These are phyloP conservation scores for Botrytis fabae DNA, from an alignment of 2,329 filamentous ascomycete genomes.

Conservation along the genomic window DNA sequence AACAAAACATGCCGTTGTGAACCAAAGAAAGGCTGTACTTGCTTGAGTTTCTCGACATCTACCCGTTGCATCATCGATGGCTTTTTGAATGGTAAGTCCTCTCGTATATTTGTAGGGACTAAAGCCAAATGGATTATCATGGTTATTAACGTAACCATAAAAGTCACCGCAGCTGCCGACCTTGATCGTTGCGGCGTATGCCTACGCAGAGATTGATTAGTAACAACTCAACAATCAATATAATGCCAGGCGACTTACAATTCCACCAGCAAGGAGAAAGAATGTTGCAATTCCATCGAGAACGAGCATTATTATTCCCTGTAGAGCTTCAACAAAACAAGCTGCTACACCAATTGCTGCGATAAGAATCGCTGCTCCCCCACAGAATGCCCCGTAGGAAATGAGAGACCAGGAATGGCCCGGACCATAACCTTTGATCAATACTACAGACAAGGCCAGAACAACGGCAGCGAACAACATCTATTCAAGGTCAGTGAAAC, in stretches of 20 bases:
- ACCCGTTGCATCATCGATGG: background rate
- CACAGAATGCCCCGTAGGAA: conserved; percentile 37
- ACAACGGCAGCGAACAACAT: conserved; percentile 33
- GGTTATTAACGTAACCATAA: conserved; percentile 20
- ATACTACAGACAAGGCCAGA: conserved; percentile 32
- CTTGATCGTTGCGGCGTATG: conserved; percentile 33
- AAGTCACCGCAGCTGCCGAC: conserved; percentile 31
- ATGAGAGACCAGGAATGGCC: conserved; percentile 29
- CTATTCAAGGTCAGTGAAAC: conserved; percentile 21
- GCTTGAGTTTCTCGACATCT: conserved; percentile 76
- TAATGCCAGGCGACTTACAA: conserved; percentile 30
- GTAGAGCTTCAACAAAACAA: conserved; percentile 32
- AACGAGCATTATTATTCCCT: conserved; percentile 32
- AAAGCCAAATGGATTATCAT: conserved; percentile 24
- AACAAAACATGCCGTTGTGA: conserved; percentile 65
- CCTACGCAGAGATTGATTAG: conserved; percentile 25
- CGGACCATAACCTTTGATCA: conserved; percentile 34
- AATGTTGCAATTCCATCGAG: conserved; percentile 34
- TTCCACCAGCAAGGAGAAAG: conserved; percentile 36
- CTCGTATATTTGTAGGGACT: background rate
- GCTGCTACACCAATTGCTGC: conserved; percentile 30
- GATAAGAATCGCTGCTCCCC: conserved; percentile 31
- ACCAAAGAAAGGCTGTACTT: conserved; percentile 74
- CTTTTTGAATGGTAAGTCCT: background rate
- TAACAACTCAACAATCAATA: no score